Evolutionary conservation across 305 asterid species (phyloP).

Genomic region (Fraxinus sp.): DNA sequence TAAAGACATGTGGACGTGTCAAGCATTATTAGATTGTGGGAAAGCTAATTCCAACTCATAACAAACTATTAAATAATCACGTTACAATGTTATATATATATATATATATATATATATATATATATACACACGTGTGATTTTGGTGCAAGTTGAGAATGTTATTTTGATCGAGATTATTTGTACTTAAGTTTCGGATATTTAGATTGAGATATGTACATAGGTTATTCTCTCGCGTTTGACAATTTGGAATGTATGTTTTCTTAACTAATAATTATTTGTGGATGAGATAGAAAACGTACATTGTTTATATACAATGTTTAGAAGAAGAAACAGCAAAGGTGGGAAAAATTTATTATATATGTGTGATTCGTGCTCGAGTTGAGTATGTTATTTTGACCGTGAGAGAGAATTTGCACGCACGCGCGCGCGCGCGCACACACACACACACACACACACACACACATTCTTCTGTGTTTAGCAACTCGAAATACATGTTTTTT

Average conservation of each 20-base stretch:
- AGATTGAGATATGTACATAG: background rate
- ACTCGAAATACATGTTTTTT: background rate
- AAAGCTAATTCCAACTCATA: slow-evolving; percentile 36
- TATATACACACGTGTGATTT: no score
- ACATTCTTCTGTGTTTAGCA: background rate
- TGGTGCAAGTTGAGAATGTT: background rate
- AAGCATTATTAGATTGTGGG: slow-evolving; percentile 49
- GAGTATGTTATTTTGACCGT: background rate
- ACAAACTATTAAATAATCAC: background rate
- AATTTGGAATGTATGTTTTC: background rate
- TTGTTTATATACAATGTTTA: background rate
- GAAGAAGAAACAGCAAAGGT: background rate
- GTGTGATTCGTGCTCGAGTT: background rate
- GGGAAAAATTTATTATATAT: background rate
- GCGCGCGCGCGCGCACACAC: no score
- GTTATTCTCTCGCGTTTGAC: background rate
- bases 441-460: no score
- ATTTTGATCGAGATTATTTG: background rate
- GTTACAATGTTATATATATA: background rate
- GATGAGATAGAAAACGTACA: background rate
- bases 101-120: no score
- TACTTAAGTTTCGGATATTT: background rate
- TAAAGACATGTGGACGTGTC: slow-evolving; percentile 46
- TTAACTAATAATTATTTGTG: no score
- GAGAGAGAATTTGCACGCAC: background rate